A percentile compares a stretch with the other conserved stretches of the same genome.
phyloP scores from a whole-genome alignment of 202 grass and related monocot species.

The Panicum virgatum region DNA sequence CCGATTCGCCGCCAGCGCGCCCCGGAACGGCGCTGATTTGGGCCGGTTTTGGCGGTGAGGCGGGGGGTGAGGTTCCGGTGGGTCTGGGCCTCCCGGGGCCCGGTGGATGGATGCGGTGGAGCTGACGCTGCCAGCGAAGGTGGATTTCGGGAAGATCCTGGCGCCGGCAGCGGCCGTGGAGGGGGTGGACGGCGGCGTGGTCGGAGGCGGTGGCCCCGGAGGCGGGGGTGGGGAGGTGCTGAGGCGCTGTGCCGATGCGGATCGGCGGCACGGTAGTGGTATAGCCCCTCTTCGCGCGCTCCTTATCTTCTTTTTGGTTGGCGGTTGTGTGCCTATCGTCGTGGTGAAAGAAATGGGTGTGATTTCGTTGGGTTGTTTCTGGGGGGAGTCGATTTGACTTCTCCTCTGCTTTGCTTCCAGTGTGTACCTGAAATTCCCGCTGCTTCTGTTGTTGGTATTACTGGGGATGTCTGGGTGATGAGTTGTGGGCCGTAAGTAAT shows the following conservation, averaged over 20 bases:
- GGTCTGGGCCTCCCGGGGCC: background rate
- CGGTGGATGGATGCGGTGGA: slow-evolving; percentile 78
- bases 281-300: slow-evolving; percentile 6
- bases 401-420: background rate
- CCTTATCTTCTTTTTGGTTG: background rate
- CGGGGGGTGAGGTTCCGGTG: background rate
- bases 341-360: background rate
- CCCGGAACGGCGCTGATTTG: slow-evolving; percentile 37
- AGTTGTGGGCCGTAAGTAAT: background rate
- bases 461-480: background rate
- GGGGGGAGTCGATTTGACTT: slow-evolving; percentile 27
- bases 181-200: slow-evolving; percentile 22
- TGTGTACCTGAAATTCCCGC: background rate
- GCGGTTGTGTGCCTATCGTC: background rate
- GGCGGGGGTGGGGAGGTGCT: slow-evolving; percentile 43
- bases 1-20: slow-evolving; percentile 38
- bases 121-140: slow-evolving; percentile 65
- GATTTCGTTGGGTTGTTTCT: slow-evolving; percentile 14
- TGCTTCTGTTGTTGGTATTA: background rate
- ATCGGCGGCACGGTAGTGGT: slow-evolving; percentile 47
- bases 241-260: slow-evolving; percentile 43
- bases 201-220: background rate
- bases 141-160: slow-evolving; percentile 68
- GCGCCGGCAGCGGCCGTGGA: slow-evolving; percentile 40
- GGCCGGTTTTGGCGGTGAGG: slow-evolving; percentile 11